These are phyloP conservation scores for Oxalis stricta DNA, from an alignment of 441 rosid species.

Conservation along the genomic window DNA sequence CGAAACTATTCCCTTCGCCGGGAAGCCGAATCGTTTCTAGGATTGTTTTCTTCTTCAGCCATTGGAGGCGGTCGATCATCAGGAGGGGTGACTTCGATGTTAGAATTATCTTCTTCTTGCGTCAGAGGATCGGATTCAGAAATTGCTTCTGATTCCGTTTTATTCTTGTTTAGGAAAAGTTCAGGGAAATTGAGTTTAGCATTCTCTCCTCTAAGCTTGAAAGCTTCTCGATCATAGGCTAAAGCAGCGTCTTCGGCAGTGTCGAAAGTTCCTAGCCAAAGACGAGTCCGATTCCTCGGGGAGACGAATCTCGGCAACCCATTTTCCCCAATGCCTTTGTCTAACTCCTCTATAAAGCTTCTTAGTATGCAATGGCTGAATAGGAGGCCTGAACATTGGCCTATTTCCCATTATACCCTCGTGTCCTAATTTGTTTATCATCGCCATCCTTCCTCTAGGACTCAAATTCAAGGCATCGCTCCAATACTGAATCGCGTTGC, in stretches of 20 bases:
- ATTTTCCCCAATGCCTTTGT: constrained; percentile 96
- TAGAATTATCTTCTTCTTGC: constrained; percentile 14
- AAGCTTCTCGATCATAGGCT: constrained; percentile 88
- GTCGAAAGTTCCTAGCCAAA: constrained; percentile 92
- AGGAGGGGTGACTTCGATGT: constrained; percentile 13
- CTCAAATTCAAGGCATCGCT: constrained; percentile 45
- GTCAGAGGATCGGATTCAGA: too few species aligned
- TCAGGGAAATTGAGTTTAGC: constrained; percentile 83
- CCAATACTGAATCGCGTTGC: constrained; percentile 54
- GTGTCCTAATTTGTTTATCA: constrained; percentile 55
- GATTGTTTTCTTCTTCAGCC: constrained; percentile 19
- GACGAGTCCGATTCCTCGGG: constrained; percentile 82
- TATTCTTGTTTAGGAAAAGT: constrained; percentile 49
- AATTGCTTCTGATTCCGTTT: constrained; percentile 10
- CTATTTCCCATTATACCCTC: too few species aligned
- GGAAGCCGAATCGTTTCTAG: constrained; percentile 23
- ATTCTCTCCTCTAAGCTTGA: constrained; percentile 65
- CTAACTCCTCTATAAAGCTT: constrained; percentile 87
- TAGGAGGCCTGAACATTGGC: constrained; percentile 33
- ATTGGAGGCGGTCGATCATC: constrained; percentile 5
- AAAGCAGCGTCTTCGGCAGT: constrained; percentile 83
- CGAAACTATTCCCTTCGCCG: too few species aligned
- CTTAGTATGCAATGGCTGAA: constrained; percentile 53
- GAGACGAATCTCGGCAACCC: constrained; percentile 93
- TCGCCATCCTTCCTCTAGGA: constrained; percentile 61